A percentile compares a stretch with the other conserved stretches of the same genome.
Evolutionary conservation across 2,329 filamentous ascomycete species (phyloP).

Genomic region (Biscogniauxia marginata): DNA sequence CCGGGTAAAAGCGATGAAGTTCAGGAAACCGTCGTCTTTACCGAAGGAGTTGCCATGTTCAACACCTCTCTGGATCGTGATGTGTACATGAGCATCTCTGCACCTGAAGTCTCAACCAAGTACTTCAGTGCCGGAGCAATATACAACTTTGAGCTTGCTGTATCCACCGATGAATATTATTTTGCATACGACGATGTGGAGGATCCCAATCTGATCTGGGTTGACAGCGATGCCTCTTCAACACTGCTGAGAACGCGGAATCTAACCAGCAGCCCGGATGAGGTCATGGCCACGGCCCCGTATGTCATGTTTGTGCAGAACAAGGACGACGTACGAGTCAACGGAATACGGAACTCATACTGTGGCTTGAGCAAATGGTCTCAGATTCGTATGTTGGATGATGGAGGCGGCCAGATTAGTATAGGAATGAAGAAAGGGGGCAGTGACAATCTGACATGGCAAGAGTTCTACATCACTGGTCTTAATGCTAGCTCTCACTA

Average conservation of each 20-base stretch:
- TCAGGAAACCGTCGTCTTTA: constrained; percentile 52
- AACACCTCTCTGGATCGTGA: constrained; percentile 61
- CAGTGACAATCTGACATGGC: constrained; percentile 67
- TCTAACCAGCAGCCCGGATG: constrained; percentile 56
- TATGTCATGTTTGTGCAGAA: constrained; percentile 79
- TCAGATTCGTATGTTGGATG: constrained; percentile 57
- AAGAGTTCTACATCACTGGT: constrained; percentile 81
- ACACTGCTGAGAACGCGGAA: constrained; percentile 78
- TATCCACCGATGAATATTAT: constrained; percentile 76
- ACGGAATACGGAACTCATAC: constrained; percentile 74
- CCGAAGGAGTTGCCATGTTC: constrained; percentile 68
- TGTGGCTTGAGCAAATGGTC: constrained; percentile 74
- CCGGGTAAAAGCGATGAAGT: constrained; percentile 48
- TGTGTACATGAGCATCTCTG: constrained; percentile 74
- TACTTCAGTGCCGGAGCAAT: constrained; percentile 53
- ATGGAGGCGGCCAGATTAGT: constrained; percentile 46
- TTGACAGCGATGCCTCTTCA: constrained; percentile 80
- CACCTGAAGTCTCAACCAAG: constrained; percentile 60
- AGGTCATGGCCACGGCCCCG: constrained; percentile 55
- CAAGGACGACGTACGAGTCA: constrained; percentile 54
- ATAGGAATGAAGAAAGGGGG: constrained; percentile 70
- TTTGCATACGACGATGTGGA: constrained; percentile 59
- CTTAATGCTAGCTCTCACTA: constrained; percentile 74
- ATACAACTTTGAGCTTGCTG: constrained; percentile 81
- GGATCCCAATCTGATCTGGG: constrained; percentile 65